Evolutionary conservation across 2,329 filamentous ascomycete species (phyloP).

Genomic region (Exophiala sp.): DNA sequence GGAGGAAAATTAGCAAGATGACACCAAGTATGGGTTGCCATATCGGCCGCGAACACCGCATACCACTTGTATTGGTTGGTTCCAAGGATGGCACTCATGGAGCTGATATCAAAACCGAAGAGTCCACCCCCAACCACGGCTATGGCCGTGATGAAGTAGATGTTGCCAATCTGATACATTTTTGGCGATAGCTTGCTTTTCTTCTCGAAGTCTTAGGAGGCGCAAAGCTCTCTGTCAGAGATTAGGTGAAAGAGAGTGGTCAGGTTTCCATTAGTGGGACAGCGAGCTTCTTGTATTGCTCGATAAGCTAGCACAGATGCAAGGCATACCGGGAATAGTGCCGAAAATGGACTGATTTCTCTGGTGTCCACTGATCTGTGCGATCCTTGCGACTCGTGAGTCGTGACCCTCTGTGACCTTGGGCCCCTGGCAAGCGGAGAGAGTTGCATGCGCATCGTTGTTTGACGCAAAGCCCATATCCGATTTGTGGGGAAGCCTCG

Average conservation of each 20-base stretch:
- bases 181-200: conserved; percentile 1
- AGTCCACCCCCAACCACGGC: conserved; percentile 55
- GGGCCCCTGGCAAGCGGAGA: conserved; percentile 2
- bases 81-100: conserved; percentile 49
- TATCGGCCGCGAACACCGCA: conserved; percentile 55
- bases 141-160: conserved; percentile 58
- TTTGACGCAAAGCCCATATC: neutral
- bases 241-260: neutral
- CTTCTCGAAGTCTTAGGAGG: neutral
- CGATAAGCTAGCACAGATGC: too few relatives aligned
- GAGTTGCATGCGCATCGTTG: conserved; percentile 7
- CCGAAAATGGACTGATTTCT: neutral
- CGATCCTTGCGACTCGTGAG: neutral
- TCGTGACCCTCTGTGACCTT: neutral
- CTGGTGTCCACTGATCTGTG: neutral
- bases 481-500: too few relatives aligned
- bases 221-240: neutral
- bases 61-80: conserved; percentile 63
- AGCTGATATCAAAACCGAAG: conserved; percentile 59
- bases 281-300: too few relatives aligned
- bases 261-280: too few relatives aligned
- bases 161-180: conserved; percentile 47
- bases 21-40: conserved; percentile 33
- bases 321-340: neutral
- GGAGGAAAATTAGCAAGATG: conserved; percentile 51